Base-by-base conservation (phyloP, 805 yeast genomes). In the Saccharomycopsis fermentans region DNA sequence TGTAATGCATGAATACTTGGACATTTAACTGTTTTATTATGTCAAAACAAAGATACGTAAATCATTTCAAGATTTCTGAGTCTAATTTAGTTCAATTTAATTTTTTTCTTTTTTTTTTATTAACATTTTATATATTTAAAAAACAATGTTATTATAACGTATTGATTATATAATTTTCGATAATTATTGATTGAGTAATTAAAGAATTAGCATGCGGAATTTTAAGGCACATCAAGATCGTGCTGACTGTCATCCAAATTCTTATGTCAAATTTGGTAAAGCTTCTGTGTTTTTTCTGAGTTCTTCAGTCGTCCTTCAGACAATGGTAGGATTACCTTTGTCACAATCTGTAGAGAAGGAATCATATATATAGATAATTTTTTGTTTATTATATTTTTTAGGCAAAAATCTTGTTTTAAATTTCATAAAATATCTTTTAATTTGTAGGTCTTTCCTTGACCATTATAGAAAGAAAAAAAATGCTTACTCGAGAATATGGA, bases 401-500 rank as follows among this genome's bases (percentile, higher is more conserved):
- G 8, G 9, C 8, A 32, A 32, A 29, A 9, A 29, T 29, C 9
- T 32, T 32, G 12, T 32, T 32, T 32, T 32, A 2, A 6, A 32
- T 32, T 6, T 32, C 9, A 32, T 32, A 32, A 9, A 2, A 32
- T 32, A 6, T 32, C 2, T 32, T 32, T 32, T 11, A 32, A 32
- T 9, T 32, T 32, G 35, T 14, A 40, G 26, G 3, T 40, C 26
- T 32, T 11, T 14, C 35, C 35, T 9, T 32, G 32, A 27, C 4
- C 32, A 32, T n/a, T n/a, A n/a, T n/a, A n/a, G n/a, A n/a, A 32
- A 32, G 8, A 32, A 32, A 32, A 21, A 21, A 52, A 11, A 3
- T n/a, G 55, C 9, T 56, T 54, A 60, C 37, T 63, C 65, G 17
- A 62, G 37, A 50, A 62, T 48, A 37, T 59, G 63, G 37, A 63